Evolutionary conservation across 257 asterid species (phyloP).

Genomic region (Plantago ovata): DNA sequence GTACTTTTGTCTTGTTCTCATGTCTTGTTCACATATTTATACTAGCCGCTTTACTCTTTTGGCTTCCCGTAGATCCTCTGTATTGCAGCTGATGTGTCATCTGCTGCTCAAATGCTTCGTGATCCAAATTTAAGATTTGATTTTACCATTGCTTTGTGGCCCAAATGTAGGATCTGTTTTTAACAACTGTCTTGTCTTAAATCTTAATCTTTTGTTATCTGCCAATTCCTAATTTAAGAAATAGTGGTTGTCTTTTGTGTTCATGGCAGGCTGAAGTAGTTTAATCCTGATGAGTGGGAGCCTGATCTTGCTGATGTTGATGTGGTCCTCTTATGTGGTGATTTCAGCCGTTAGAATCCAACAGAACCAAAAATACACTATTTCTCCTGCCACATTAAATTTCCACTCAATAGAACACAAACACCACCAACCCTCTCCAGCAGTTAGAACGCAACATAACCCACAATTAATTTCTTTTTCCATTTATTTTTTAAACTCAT

Average conservation of each 20-base stretch:
- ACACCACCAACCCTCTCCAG: no score
- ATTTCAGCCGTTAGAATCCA: no score
- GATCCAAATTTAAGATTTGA: slow-evolving; percentile 47
- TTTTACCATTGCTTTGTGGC: neutral
- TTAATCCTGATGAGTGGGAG: slow-evolving; percentile 64
- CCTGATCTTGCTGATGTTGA: slow-evolving; percentile 97
- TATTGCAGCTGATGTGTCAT: slow-evolving; percentile 87
- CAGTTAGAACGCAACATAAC: no score
- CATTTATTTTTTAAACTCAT: no score
- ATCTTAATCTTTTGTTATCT: neutral
- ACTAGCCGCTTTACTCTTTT: slow-evolving; percentile 69
- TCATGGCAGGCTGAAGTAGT: slow-evolving; percentile 36
- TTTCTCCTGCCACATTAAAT: no score
- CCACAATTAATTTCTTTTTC: no score
- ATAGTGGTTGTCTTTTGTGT: slow-evolving; percentile 5
- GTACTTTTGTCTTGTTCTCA: slow-evolving; percentile 70
- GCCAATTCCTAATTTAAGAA: slow-evolving; percentile 7
- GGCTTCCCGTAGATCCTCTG: slow-evolving; percentile 72
- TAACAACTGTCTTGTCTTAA: no score
- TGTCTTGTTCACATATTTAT: slow-evolving; percentile 67
- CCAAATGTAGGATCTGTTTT: no score
- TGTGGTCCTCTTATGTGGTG: slow-evolving; percentile 76
- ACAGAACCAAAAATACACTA: no score
- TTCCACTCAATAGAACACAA: no score
- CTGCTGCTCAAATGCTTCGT: slow-evolving; percentile 85